A percentile compares a stretch with the other conserved stretches of the same genome.
Conservation (phyloP, 441 rosid genomes). For the Gossypium trilobum region DNA sequence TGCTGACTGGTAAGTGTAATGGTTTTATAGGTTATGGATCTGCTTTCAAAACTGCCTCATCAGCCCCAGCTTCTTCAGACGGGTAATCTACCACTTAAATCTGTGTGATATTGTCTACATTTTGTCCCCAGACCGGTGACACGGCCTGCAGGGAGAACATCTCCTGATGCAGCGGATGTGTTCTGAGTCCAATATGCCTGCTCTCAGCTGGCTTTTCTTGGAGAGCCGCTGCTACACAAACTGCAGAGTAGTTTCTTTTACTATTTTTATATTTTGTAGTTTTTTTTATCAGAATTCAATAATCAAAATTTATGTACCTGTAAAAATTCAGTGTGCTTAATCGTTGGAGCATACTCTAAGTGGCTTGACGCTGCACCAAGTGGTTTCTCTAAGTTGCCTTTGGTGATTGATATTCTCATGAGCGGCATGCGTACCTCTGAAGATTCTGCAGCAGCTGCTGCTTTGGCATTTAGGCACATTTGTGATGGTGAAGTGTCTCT, state of each 20-base stretch:
- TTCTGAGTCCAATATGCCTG: slow-evolving; percentile 4
- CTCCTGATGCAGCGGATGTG: not conserved
- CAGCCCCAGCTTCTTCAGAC: slow-evolving; percentile 91
- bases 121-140: not conserved
- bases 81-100: slow-evolving; percentile 36
- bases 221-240: slow-evolving; percentile 7
- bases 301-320: slow-evolving; percentile 16
- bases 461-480: slow-evolving; percentile 85
- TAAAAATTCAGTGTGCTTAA: slow-evolving; percentile 71
- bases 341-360: slow-evolving; percentile 91
- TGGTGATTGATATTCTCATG: slow-evolving; percentile 68
- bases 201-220: not conserved
- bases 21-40: slow-evolving; percentile 43
- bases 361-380: slow-evolving; percentile 84
- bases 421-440: slow-evolving; percentile 90
- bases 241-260: slow-evolving; percentile 12
- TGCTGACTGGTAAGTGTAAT: slow-evolving; percentile 8
- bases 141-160: not conserved
- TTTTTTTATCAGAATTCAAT: slow-evolving; percentile 14
- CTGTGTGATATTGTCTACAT: not conserved
- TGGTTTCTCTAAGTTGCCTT: slow-evolving; percentile 62
- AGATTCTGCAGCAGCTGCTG: slow-evolving; percentile 98
- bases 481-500: slow-evolving; percentile 60
- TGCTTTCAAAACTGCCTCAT: slow-evolving; percentile 75
- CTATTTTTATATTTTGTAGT: slow-evolving; percentile 9